Evolutionary conservation across 2,329 filamentous ascomycete species (phyloP).

Genomic region (Hansfordia pulvinata): DNA sequence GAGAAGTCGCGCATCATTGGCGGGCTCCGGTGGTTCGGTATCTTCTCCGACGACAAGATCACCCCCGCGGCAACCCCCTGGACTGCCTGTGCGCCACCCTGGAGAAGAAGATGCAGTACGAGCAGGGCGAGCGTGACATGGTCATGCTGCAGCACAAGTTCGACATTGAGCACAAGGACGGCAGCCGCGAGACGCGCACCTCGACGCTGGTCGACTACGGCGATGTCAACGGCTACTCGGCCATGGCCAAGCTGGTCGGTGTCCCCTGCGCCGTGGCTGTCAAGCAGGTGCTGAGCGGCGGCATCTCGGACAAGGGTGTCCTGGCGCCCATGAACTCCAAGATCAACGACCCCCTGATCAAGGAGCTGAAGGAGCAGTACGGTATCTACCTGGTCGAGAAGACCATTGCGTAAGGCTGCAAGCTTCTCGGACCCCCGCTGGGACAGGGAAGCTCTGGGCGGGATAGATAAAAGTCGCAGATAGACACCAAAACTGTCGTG

Average conservation of each 20-base stretch:
- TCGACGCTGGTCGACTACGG: slow-evolving; percentile 78
- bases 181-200: slow-evolving; percentile 61
- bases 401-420: too few species aligned
- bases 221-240: slow-evolving; percentile 60
- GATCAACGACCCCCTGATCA: slow-evolving; percentile 48
- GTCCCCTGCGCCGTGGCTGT: slow-evolving; percentile 56
- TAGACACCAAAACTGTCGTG: too few species aligned
- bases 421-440: too few species aligned
- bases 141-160: slow-evolving; percentile 76
- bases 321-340: slow-evolving; percentile 63
- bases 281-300: slow-evolving; percentile 64
- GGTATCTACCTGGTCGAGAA: slow-evolving; percentile 30
- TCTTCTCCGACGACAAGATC: slow-evolving; percentile 56
- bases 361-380: slow-evolving; percentile 48
- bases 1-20: slow-evolving; percentile 57
- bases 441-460: too few species aligned
- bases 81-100: slow-evolving; percentile 85
- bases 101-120: slow-evolving; percentile 86
- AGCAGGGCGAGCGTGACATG: slow-evolving; percentile 69
- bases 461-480: too few species aligned
- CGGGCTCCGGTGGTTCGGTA: slow-evolving; percentile 59
- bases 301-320: slow-evolving; percentile 58
- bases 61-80: slow-evolving; percentile 62
- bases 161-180: slow-evolving; percentile 71
- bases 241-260: slow-evolving; percentile 76